Evolutionary conservation across 345 rosid genomes (phyloP).

Genomic region (Ricinus communis): DNA sequence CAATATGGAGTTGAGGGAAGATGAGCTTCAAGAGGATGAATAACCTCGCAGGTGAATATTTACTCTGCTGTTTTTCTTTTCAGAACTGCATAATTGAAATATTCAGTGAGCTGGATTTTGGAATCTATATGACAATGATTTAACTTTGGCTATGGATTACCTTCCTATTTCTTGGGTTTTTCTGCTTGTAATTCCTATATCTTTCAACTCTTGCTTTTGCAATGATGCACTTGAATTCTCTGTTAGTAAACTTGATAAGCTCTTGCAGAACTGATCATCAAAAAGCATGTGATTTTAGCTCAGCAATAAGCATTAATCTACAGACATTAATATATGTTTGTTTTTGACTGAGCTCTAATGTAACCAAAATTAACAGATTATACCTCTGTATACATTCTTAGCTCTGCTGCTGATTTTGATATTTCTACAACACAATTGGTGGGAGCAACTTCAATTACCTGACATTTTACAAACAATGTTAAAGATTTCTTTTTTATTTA

Average conservation of each 20-base stretch:
- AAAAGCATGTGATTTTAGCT: constrained; percentile 6
- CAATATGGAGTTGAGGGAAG: neutral
- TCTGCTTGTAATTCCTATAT: constrained; percentile 11
- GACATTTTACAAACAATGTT: constrained; percentile 17
- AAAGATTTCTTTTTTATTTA: constrained; percentile 6
- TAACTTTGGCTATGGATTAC: constrained; percentile 25
- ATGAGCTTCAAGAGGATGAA: constrained; percentile 30
- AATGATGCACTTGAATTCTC: constrained; percentile 38
- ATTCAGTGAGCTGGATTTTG: constrained; percentile 12
- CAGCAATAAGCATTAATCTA: constrained; percentile 4
- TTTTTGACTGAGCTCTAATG: neutral
- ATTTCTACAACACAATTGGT: constrained; percentile 80
- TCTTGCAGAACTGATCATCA: constrained; percentile 68
- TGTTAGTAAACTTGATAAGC: constrained; percentile 60
- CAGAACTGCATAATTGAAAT: constrained; percentile 36
- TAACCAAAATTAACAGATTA: constrained; percentile 1
- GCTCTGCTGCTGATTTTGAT: constrained; percentile 76
- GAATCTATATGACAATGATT: constrained; percentile 2
- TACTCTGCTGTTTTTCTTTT: constrained; percentile 14
- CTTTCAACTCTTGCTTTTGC: constrained; percentile 25
- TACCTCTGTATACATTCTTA: constrained; percentile 65
- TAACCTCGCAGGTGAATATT: constrained; percentile 23
- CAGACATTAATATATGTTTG: neutral
- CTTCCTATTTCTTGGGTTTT: constrained; percentile 26
- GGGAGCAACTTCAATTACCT: constrained; percentile 86